Conservation (phyloP, 441 rosid species). For the Sinapis alba region DNA sequence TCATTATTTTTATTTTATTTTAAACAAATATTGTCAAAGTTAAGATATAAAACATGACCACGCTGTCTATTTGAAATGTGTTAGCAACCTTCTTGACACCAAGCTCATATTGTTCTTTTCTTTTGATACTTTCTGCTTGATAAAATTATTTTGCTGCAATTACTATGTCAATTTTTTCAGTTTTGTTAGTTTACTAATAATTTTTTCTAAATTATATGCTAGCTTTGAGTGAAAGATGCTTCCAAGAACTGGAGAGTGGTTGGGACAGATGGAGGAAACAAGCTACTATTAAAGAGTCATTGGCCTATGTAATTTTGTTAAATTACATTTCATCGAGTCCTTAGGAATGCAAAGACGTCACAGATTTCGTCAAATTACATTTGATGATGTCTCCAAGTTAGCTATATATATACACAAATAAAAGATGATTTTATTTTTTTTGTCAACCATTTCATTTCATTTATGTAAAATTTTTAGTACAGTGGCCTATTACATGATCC, state of each 20-base stretch:
- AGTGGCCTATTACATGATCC: no score
- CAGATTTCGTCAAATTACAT: constrained; percentile 78
- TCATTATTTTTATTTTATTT: neutral
- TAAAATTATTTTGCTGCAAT: neutral
- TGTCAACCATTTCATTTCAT: no score
- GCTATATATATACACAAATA: constrained; percentile 12
- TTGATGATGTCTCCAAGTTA: constrained; percentile 82
- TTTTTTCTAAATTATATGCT: neutral
- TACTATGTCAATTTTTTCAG: neutral
- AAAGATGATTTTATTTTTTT: no score
- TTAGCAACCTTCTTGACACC: constrained; percentile 9
- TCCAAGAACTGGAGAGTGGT: constrained; percentile 82
- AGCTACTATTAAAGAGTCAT: constrained; percentile 74
- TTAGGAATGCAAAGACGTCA: constrained; percentile 70
- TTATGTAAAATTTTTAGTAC: no score
- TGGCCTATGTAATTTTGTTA: constrained; percentile 65
- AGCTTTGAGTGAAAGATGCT: constrained; percentile 85
- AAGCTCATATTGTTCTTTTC: neutral
- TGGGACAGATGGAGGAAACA: constrained; percentile 68
- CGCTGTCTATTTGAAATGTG: constrained; percentile 2
- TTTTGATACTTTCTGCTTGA: constrained; percentile 10
- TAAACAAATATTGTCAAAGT: neutral
- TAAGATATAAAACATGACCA: neutral
- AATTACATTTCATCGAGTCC: constrained; percentile 67
- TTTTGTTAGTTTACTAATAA: neutral